Base-by-base conservation (phyloP, 805 yeast genomes). In the Monosporozyma siamensis region DNA sequence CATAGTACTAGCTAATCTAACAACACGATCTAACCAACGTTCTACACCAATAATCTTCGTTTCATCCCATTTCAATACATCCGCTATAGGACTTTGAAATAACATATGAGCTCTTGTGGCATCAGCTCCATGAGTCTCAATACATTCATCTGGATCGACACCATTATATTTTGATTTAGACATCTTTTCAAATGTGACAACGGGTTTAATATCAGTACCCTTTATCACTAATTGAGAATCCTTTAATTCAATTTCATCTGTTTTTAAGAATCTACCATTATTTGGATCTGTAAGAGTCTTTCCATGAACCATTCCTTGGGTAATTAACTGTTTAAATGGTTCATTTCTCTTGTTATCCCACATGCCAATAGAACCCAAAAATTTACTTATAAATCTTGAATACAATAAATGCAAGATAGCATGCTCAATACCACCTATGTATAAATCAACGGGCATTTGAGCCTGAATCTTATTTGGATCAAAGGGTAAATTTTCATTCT, bases 301-400 rank as follows among this genome's bases (percentile, higher is more conserved):
- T 3, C 97, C 97, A 47, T 90, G 96, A 3, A 92, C 98, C 98
- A 92, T 92, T 14, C 98, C 98, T 61, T 90, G 97, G 2, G 97
- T 89, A 2, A 90, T 80, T 27, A 92, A 68, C 46, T 74, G 74
- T 44, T 67, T 72, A 55, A 92, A 78, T 2, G 98, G 98, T 56
- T 92, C 98, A 2, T 60, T 58, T 1, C 6, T 18, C 2, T 68
- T 59, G 6, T 87, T 87, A 41, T 73, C 68, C 89, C 95, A 87
- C 48, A 72, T 54, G 2, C 87, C 88, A 26, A 71, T 70, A 20
- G 76, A 72, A 11, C 75, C 73, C 27, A 90, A 59, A 52, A 90
- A 87, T 56, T 90, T 90, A 21, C 94, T 68, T 14, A 92, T 70
- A 56, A 92, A 92, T 48, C 98, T 70, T 0, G 95, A 74, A 54